These are phyloP conservation scores for Solanum hybrid DNA, from an alignment of 305 asterid genomes.

Conservation along the genomic window DNA sequence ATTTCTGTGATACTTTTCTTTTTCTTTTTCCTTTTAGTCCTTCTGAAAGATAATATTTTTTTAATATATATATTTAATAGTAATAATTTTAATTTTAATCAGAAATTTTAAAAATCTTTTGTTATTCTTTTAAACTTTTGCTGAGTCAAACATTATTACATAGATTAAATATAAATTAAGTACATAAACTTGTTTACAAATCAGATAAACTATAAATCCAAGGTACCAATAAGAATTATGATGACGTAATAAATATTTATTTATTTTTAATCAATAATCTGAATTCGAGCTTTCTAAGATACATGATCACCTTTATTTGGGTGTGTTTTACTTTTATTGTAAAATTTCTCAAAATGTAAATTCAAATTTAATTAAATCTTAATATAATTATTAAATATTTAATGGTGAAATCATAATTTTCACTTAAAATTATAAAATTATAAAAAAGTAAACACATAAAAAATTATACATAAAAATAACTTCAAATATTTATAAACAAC, in stretches of 20 bases:
- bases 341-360: background rate
- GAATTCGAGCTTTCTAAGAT: background rate
- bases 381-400: background rate
- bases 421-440: too few relatives aligned
- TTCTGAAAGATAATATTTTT: background rate
- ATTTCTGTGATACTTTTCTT: background rate
- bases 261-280: background rate
- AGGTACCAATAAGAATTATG: background rate
- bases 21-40: background rate
- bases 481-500: too few relatives aligned
- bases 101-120: too few relatives aligned
- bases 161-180: too few relatives aligned
- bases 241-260: too few relatives aligned
- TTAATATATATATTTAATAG: too few relatives aligned
- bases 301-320: background rate
- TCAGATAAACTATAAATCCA: too few relatives aligned
- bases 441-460: too few relatives aligned
- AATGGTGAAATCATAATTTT: too few relatives aligned
- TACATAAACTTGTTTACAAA: background rate
- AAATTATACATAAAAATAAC: too few relatives aligned
- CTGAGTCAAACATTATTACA: background rate
- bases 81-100: too few relatives aligned
- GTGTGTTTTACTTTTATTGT: background rate
- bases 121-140: too few relatives aligned
- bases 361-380: background rate